These are phyloP conservation scores for Dothistroma pini DNA, from an alignment of 2,329 filamentous ascomycete species.

Conservation along the genomic window DNA sequence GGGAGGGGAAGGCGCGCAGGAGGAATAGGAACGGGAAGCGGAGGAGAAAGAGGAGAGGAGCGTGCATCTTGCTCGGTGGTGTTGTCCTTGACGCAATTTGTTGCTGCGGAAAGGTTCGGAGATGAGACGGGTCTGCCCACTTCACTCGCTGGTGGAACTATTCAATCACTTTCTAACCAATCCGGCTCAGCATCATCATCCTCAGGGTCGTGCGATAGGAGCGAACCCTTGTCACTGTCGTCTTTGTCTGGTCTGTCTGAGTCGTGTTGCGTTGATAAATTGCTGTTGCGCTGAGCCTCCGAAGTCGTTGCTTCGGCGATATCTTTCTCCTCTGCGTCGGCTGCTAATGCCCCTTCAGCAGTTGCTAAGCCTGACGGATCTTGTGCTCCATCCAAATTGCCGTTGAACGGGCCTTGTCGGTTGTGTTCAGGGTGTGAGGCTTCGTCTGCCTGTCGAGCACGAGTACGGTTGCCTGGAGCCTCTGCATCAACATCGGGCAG, in stretches of 20 bases:
- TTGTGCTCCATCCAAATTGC: too few relatives aligned
- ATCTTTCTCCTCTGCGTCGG: too few relatives aligned
- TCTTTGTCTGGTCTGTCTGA: slow-evolving; percentile 10
- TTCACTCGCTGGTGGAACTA: neutral
- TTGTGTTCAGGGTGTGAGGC: neutral
- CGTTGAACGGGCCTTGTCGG: too few relatives aligned
- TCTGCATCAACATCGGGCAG: slow-evolving; percentile 26
- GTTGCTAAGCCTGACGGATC: too few relatives aligned
- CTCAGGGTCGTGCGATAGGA: slow-evolving; percentile 60
- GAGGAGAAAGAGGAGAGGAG: too few relatives aligned
- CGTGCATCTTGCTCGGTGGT: too few relatives aligned
- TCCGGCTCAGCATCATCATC: slow-evolving; percentile 64
- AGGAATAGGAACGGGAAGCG: too few relatives aligned
- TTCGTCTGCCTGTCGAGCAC: neutral
- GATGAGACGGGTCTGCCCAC: too few relatives aligned
- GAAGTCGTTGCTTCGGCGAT: neutral
- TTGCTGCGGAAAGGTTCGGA: too few relatives aligned
- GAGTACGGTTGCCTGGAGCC: neutral
- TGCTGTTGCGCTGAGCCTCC: neutral
- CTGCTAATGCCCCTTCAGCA: too few relatives aligned
- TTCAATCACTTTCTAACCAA: slow-evolving; percentile 49
- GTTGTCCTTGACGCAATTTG: too few relatives aligned
- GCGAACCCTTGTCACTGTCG: slow-evolving; percentile 47
- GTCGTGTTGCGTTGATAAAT: neutral
- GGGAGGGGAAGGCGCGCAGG: too few relatives aligned